Base-by-base conservation (phyloP, 768 basidiomycete genomes). In the Termitomyces sp. region DNA sequence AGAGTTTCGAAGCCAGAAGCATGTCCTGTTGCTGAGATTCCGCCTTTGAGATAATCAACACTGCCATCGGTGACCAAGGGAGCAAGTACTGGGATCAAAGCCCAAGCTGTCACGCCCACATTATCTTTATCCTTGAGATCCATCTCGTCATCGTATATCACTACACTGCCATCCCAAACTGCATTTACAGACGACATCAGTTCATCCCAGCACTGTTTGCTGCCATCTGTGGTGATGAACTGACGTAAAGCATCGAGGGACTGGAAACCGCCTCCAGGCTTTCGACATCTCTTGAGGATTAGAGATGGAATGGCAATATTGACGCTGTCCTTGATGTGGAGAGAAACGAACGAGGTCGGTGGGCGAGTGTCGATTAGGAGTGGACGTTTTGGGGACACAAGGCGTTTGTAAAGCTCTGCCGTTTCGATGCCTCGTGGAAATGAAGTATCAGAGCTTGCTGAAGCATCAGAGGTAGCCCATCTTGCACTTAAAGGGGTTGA, bases 281-380 rank as follows among this genome's bases (percentile, higher is more conserved):
- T 90, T 57, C 84, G 78, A 59, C 81, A 87, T 18, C 94, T 85
- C 68, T 93, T 94, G 61, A 94, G 83, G 64, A 97, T 93, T 63
- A 97, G 83, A 23, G 91, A 89, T 0, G 94, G 94, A 40, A 97
- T 89, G 31, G 88, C 88, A 45, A 97, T 78, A 70, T 94, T 94
- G 56, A 93, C 80, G 67, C 86, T 89, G 60, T 84, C 73, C 36
- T 74, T 66, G 49, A 97, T 69, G 67, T 85, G 90, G 53, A 77
- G 79, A 3, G 82, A 72, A 33, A 85, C 74, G 71, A 85, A 91
- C 10, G 83, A 74, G 1, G 81, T 75, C 18, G 85, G 76, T 3
- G 89, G 84, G 4, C 94, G 84, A 36, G 90, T 91, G 69, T 97
- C 94, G 65, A 96, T 80, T 55, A 96, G 71, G 22, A 94, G 73